Conservation (phyloP, 2,329 filamentous ascomycete genomes). For the Xylariaceae sp. region DNA sequence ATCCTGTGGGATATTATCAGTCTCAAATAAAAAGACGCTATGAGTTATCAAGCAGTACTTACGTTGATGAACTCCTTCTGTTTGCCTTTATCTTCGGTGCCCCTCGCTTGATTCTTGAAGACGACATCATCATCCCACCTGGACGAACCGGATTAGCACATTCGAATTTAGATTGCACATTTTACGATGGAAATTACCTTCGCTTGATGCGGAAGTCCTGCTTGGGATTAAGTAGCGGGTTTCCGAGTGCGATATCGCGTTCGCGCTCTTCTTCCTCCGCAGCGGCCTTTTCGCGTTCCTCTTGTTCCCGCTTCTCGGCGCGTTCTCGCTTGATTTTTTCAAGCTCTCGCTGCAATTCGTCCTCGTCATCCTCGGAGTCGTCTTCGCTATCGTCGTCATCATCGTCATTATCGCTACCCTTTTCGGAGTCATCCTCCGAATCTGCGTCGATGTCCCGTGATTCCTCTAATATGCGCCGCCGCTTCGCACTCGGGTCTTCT, state of each 20-base stretch:
- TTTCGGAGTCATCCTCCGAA: constrained; percentile 56
- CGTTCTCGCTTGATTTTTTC: constrained; percentile 89
- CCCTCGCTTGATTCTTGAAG: constrained; percentile 96
- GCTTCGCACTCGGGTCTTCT: constrained; percentile 73
- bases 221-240: constrained; percentile 78
- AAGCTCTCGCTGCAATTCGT: constrained; percentile 85
- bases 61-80: constrained; percentile 96
- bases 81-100: constrained; percentile 84
- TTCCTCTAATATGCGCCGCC: constrained; percentile 80
- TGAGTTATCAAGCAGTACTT: constrained; percentile 32
- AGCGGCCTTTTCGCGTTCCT: constrained; percentile 75
- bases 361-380: constrained; percentile 63
- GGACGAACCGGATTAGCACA: constrained; percentile 13
- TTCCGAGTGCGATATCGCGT: constrained; percentile 83
- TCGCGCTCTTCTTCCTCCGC: constrained; percentile 79
- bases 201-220: constrained; percentile 85
- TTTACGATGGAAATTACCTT: constrained; percentile 32
- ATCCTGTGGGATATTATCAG: constrained; percentile 49
- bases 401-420: constrained; percentile 38
- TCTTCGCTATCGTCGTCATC: constrained; percentile 42
- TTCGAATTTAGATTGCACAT: not conserved
- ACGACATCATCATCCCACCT: constrained; percentile 98
- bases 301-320: constrained; percentile 69
- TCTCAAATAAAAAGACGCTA: not conserved
- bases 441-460: constrained; percentile 80